Evolutionary conservation across 148 eudicot species (phyloP), one percentile per base, ranked within the genome.

Genomic region (Rheum nobile): DNA sequence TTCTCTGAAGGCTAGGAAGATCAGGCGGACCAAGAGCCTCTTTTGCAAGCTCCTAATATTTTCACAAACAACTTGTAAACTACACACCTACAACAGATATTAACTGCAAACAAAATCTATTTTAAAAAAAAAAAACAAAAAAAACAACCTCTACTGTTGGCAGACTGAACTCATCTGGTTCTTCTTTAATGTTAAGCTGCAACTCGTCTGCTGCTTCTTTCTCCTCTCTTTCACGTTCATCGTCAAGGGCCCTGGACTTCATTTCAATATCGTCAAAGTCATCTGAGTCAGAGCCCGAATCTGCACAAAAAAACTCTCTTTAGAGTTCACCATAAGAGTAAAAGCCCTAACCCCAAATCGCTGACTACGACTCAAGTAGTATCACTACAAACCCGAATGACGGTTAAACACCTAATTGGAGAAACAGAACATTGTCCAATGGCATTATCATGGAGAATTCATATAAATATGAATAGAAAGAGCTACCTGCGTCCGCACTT

Each of bases 11-110:
- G 74, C 54, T 86, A 32, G 90, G 76, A 68, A 91, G 91, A 87
- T 91, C 91, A 73, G 98, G 98, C 13, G 97, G 98, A 72, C 86
- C 77, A 57, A 77, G 80, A 54, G 93, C 89, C 83, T 94, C 98
- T 76, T 83, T 88, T 74, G 82, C 93, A 61, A 94, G 91, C 75
- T 94, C 97, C 98, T 94, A 68, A 3, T 47, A 65, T 63, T 77
- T 54, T 35, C 38, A 69, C 31, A 21, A 48, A 34, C 67, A 12
- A 71, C 70, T 65, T 65, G 10, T 35, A n/a, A 55, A 9, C 21
- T 44, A 37, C 75, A 1, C 4, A 52, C 76, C 37, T 17, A 32
- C 59, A 76, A 14, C 43, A 63, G 9, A 35, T 26, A 65, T 21
- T 34, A 39, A 26, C 41, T 22, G n/a, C 65, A 78, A 17, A 61